Evolutionary conservation across 495 filamentous ascomycete genomes (phyloP).

Genomic region (Xylaria bambusicola): DNA sequence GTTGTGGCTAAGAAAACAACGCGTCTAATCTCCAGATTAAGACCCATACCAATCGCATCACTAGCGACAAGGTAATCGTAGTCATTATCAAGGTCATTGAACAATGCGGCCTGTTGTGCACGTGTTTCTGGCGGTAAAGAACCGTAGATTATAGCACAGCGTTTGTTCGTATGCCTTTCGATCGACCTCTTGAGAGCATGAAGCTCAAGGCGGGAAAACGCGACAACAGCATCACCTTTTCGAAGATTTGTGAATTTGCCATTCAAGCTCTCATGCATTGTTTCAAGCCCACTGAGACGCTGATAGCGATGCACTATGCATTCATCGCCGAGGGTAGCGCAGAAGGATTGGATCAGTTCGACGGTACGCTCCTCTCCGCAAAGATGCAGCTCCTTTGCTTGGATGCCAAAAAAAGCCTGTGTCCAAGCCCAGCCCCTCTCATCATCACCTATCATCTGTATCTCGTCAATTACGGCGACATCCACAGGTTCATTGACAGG

Average conservation of each 20-base stretch:
- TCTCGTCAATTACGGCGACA: conserved; percentile 96
- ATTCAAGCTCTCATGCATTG: conserved; percentile 60
- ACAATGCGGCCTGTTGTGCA: conserved; percentile 83
- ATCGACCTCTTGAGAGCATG: conserved; percentile 79
- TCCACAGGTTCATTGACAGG: conserved; percentile 69
- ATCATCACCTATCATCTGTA: conserved; percentile 87
- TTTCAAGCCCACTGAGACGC: conserved; percentile 74
- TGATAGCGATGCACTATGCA: conserved; percentile 79
- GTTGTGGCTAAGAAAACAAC: conserved; percentile 78
- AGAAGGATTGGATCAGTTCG: conserved; percentile 77
- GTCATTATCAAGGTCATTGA: conserved; percentile 92
- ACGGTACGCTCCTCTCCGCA: conserved; percentile 88
- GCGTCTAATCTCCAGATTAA: conserved; percentile 91
- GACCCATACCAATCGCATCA: conserved; percentile 96
- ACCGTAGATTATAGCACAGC: conserved; percentile 92
- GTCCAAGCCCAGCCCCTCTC: conserved; percentile 97
- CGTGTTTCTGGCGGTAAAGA: conserved; percentile 89
- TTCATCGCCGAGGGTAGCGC: conserved; percentile 77
- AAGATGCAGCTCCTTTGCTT: conserved; percentile 85
- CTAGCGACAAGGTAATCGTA: conserved; percentile 94
- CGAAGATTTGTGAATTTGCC: conserved; percentile 65
- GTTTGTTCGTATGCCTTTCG: conserved; percentile 69
- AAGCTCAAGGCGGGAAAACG: conserved; percentile 79
- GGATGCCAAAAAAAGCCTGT: conserved; percentile 81
- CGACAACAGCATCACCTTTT: conserved; percentile 88